Conservation (phyloP, 768 basidiomycete species). For the Tylopilus plumbeoviolaceoides region DNA sequence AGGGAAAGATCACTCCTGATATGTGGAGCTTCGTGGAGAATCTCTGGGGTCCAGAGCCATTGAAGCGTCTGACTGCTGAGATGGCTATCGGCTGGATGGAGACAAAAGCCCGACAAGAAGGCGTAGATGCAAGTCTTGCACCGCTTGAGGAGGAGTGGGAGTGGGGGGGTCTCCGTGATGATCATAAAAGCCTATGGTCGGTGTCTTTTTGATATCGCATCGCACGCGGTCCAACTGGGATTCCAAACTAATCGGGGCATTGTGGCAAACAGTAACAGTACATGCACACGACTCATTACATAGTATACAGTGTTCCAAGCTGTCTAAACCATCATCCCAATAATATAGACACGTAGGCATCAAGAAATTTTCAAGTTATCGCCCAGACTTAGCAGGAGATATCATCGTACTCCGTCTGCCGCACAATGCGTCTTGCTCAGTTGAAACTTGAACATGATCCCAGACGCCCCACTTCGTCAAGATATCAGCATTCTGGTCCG, state of each 20-base stretch:
- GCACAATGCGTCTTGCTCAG: background rate
- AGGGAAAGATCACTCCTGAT: conserved; percentile 12
- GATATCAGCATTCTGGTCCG: conserved; percentile 9
- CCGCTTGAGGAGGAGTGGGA: conserved; percentile 20
- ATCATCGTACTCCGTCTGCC: background rate
- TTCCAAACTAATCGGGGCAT: no score
- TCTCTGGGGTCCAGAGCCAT: conserved; percentile 22
- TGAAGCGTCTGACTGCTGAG: conserved; percentile 22
- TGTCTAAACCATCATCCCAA: background rate
- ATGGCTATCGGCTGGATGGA: conserved; percentile 25
- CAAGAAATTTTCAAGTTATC: background rate
- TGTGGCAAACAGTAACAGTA: no score
- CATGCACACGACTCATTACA: no score
- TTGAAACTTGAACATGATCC: conserved; percentile 11
- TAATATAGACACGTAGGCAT: background rate
- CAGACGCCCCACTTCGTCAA: conserved; percentile 23
- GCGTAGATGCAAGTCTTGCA: conserved; percentile 1
- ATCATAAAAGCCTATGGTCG: conserved; percentile 13
- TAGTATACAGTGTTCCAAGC: background rate
- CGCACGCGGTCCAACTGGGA: no score
- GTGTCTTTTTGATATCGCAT: conserved; percentile 8
- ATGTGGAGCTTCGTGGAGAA: conserved; percentile 30
- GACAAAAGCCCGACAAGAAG: conserved; percentile 9
- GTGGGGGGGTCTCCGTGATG: background rate
- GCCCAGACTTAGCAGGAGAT: background rate